A percentile compares a stretch with the other conserved stretches of the same genome.
phyloP scores from a whole-genome alignment of 2,329 filamentous ascomycete genomes.

The Penicillium digitatum region DNA sequence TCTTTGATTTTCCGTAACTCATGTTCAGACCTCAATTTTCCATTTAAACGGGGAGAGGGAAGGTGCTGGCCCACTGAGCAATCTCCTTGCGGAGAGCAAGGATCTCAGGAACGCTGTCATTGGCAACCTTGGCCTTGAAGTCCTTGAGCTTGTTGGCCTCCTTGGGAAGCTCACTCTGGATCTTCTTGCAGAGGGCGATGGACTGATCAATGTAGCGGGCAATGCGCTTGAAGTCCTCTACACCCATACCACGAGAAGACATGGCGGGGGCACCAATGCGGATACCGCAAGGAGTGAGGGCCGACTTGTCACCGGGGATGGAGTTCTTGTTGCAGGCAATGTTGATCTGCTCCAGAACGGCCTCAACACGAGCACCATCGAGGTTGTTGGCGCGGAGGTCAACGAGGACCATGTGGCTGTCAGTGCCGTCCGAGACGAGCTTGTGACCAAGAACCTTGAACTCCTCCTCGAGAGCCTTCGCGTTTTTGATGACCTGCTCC shows the following conservation, averaged over 20 bases:
- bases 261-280: constrained; percentile 96
- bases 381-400: constrained; percentile 86
- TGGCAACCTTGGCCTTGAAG: constrained; percentile 88
- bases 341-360: constrained; percentile 94
- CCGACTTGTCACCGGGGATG: constrained; percentile 95
- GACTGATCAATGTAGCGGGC: constrained; percentile 82
- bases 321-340: constrained; percentile 99
- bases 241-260: constrained; percentile 90
- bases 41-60: constrained; percentile 71
- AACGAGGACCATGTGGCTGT: constrained; percentile 92
- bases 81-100: constrained; percentile 85
- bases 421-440: constrained; percentile 88
- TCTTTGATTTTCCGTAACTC: constrained; percentile 9
- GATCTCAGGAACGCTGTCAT: constrained; percentile 75
- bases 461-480: constrained; percentile 78
- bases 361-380: constrained; percentile 89
- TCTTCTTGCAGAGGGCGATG: constrained; percentile 85
- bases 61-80: constrained; percentile 75
- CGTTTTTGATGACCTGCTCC: constrained; percentile 81
- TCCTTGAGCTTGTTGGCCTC: constrained; percentile 99
- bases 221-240: constrained; percentile 87
- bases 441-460: constrained; percentile 69
- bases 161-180: constrained; percentile 83
- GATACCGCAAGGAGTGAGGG: constrained; percentile 88
- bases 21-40: not conserved